Base-by-base conservation (phyloP, 805 yeast genomes). In the Candida sakaeoensis region DNA sequence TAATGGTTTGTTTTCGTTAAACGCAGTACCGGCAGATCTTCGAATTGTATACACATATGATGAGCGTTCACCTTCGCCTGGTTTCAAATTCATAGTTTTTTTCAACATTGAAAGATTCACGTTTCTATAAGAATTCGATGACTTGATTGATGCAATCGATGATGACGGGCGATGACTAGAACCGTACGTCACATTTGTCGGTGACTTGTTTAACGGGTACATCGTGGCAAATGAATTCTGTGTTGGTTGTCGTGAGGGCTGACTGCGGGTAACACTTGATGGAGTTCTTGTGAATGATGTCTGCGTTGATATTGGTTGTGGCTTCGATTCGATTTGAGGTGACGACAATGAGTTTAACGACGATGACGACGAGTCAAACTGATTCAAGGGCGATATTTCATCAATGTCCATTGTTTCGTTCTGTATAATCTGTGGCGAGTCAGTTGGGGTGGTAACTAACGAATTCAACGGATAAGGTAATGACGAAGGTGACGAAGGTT, bases 41-140 rank as follows among this genome's bases (percentile, higher is more conserved):
- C 79, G 54, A 36, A 75, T 49, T 14, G 63, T 48, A 29, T 63
- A 60, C 18, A 79, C 77, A 49, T 79, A 79, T n/a, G 54, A 54
- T 1, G 81, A 75, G 33, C 63, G 54, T 36, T 72, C 72, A 10
- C 82, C 82, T 47, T 70, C 74, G 8, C 76, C 75, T 24, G 77
- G 70, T 22, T 58, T 59, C 25, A 68, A 51, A 31, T 54, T 50
- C 26, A 68, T 45, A 3, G 60, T 54, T 46, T 59, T 61, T 41
- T 67, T 68, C 27, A 68, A 50, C 2, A 65, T 46, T 10, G 68
- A 63, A 29, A 68, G 47, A 44, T 63, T 68, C 31, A 66, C 67
- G 46, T 63, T 65, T 24, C 58, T 48, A 42, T 48, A 52, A 2
- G 71, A 65, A 19, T 46, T 50, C 2, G 65, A 46, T 33, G 69